Evolutionary conservation across 1,284 basidiomycete genomes (phyloP), one percentile per base, ranked within the genome.

Genomic region (Lignosus rhinocerotis): DNA sequence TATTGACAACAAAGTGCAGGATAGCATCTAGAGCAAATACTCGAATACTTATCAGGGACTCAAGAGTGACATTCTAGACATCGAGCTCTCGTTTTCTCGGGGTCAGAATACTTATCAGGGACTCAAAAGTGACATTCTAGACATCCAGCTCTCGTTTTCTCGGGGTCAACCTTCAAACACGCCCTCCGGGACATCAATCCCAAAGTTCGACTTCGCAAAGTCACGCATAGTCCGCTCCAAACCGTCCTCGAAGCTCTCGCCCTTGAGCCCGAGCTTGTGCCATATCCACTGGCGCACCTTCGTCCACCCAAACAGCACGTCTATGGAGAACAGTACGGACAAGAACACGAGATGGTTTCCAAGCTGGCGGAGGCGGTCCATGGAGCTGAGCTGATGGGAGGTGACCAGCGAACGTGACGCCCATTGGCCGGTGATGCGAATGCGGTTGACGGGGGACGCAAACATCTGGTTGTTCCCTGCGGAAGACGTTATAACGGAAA

Each of bases 361-460:
- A 63, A 80, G 82, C 66, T 84, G 83, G 36, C 70, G 70, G 4
- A 81, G 38, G 30, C 78, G 80, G 61, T 74, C 72, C 5, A 63
- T 45, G 45, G 81, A 56, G 10, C 75, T 67, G 19, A 83, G 75
- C 38, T 75, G 62, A 2, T 75, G 68, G 12, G 76, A 66, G 12
- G 73, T 72, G 7, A 78, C 74, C 16, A 87, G 76, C 3, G 84
- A 83, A 19, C 77, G 77, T 1, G 86, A 87, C 7, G 87, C 89
- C 80, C 83, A 85, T 64, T 81, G 81, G 0, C 88, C 92, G 0
- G 87, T 92, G 54, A 94, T 89, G 70, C 92, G 93, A 72, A 96
- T 87, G 19, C 93, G 84, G 67, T 94, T 94, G 0, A 93, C 89
- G 0, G 93, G 93, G 2, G 90, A 90, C 21, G 90, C 90, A 30